These are phyloP conservation scores for Cyclanthera cordifolia DNA, from an alignment of 306 rosid species.

Conservation along the genomic window DNA sequence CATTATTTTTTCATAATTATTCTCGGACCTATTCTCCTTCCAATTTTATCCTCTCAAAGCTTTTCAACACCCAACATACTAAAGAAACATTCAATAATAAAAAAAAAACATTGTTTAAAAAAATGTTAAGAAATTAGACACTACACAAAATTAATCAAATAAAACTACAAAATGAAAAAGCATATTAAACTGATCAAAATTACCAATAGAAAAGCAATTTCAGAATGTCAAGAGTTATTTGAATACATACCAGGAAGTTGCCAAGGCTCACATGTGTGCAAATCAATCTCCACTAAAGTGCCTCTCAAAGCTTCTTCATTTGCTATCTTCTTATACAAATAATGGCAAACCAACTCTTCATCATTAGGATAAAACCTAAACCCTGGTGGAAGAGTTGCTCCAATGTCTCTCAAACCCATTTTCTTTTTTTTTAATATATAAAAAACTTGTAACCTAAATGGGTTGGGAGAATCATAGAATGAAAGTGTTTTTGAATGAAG, in stretches of 20 bases:
- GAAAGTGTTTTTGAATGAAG: neutral
- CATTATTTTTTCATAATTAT: too few species aligned
- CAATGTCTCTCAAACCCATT: constrained; percentile 6
- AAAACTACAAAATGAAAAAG: too few species aligned
- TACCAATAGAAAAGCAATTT: too few species aligned
- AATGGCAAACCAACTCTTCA: constrained; percentile 4
- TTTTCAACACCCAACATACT: too few species aligned
- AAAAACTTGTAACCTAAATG: neutral
- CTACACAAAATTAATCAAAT: too few species aligned
- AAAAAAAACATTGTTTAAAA: too few species aligned
- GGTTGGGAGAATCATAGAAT: neutral
- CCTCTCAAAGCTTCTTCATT: neutral
- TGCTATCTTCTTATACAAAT: constrained; percentile 5
- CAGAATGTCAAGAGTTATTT: too few species aligned
- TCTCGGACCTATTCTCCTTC: too few species aligned
- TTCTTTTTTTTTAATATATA: neutral
- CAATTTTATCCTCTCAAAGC: too few species aligned
- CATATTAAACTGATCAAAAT: too few species aligned
- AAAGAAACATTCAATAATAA: too few species aligned
- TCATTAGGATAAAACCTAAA: constrained; percentile 6
- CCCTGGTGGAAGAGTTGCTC: constrained; percentile 9
- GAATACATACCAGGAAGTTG: neutral
- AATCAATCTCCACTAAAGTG: constrained; percentile 1
- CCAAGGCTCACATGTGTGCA: constrained; percentile 11
- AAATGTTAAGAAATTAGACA: too few species aligned